Evolutionary conservation across 2,329 filamentous ascomycete genomes (phyloP).

Genomic region (Penicillium brevicompactum): DNA sequence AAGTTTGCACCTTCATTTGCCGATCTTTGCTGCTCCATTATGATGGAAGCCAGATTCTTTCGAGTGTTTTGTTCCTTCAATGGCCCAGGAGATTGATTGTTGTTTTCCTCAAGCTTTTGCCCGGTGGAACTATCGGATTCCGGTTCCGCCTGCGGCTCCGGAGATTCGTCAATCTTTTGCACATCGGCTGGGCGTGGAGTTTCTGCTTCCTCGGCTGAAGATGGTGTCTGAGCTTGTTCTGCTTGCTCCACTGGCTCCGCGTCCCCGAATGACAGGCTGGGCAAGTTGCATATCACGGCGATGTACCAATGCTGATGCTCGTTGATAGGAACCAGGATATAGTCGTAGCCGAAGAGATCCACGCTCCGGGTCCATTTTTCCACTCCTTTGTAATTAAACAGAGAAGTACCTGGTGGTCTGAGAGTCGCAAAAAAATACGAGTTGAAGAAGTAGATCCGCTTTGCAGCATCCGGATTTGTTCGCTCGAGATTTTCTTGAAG

Average conservation of each 20-base stretch:
- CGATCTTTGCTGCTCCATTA: constrained; percentile 8
- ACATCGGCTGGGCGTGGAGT: neutral
- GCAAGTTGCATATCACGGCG: constrained; percentile 89
- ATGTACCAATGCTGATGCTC: constrained; percentile 89
- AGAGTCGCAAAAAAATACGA: constrained; percentile 87
- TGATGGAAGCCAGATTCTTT: constrained; percentile 32
- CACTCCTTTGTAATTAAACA: constrained; percentile 82
- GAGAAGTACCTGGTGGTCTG: constrained; percentile 56
- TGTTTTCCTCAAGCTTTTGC: neutral
- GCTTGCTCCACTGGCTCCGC: neutral
- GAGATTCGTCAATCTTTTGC: neutral
- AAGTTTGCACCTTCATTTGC: constrained; percentile 34
- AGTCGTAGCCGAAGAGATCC: constrained; percentile 83
- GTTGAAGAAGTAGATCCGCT: constrained; percentile 83
- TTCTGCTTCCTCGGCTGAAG: constrained; percentile 10
- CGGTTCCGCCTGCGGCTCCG: constrained; percentile 3
- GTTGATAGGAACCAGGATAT: constrained; percentile 89
- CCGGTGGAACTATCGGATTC: constrained; percentile 12
- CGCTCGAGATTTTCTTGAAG: constrained; percentile 64
- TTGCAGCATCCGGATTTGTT: constrained; percentile 57
- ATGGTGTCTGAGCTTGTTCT: constrained; percentile 6
- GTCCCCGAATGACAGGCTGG: constrained; percentile 55
- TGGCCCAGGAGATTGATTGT: neutral
- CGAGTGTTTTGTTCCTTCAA: constrained; percentile 24
- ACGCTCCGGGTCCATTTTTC: constrained; percentile 84